phyloP scores from a whole-genome alignment of 352 stramenopile genomes.

The Globisporangium heterothallicum region DNA sequence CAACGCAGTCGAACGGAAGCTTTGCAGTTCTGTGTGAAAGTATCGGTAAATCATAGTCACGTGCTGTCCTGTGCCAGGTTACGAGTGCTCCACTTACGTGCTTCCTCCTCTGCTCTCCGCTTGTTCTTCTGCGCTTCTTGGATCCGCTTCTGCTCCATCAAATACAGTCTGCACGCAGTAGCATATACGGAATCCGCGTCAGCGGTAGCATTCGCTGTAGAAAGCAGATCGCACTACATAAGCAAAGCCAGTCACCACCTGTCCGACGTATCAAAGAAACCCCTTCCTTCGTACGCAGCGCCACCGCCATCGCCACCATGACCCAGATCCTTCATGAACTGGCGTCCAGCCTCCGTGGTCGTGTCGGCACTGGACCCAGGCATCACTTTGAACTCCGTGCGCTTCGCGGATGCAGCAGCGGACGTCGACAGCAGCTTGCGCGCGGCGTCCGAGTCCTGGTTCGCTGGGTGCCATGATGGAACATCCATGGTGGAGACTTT shows the following conservation, averaged over 20 bases:
- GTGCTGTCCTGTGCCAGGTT: too few species aligned
- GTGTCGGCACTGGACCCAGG: constrained; percentile 44
- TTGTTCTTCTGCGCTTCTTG: constrained; percentile 27
- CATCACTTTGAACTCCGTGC: constrained; percentile 71
- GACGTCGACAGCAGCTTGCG: constrained; percentile 23
- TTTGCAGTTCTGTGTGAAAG: constrained; percentile 40
- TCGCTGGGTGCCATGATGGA: constrained; percentile 68
- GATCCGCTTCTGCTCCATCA: constrained; percentile 58
- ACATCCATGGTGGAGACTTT: constrained; percentile 44
- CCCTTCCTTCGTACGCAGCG: constrained; percentile 33
- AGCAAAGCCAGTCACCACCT: too few species aligned
- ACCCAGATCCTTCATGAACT: constrained; percentile 48
- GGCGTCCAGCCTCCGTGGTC: constrained; percentile 57
- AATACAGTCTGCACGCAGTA: constrained; percentile 33
- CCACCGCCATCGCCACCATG: constrained; percentile 28
- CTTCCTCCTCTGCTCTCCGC: constrained; percentile 27
- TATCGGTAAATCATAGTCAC: too few species aligned
- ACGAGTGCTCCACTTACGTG: constrained; percentile 20
- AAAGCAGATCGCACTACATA: neutral
- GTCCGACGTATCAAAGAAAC: constrained; percentile 72
- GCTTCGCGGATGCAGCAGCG: constrained; percentile 17
- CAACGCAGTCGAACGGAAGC: constrained; percentile 53
- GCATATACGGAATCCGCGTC: neutral
- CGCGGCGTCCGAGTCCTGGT: constrained; percentile 39
- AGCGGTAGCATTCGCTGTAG: too few species aligned